These are phyloP conservation scores for Xylaria sp. DNA, from an alignment of 2,329 filamentous ascomycete species.

Conservation along the genomic window DNA sequence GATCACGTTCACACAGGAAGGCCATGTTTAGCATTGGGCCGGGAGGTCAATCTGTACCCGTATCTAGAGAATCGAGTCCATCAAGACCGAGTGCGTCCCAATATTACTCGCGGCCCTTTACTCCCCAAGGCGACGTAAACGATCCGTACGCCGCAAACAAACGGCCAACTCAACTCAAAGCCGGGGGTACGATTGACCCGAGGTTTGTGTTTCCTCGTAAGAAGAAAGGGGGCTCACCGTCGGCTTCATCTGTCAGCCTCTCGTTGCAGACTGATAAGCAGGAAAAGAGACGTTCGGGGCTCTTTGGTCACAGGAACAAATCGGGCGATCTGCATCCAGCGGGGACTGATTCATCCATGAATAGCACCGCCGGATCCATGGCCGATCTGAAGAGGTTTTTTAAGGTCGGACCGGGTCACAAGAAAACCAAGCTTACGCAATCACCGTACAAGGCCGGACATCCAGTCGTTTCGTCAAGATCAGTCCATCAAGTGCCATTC, in stretches of 20 bases:
- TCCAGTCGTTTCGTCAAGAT: constrained; percentile 50
- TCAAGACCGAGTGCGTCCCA: constrained; percentile 64
- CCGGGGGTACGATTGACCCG: constrained; percentile 68
- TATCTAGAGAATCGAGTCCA: constrained; percentile 65
- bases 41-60: constrained; percentile 54
- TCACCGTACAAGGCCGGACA: constrained; percentile 56
- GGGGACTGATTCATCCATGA: constrained; percentile 52
- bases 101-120: constrained; percentile 73
- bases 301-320: constrained; percentile 44
- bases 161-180: constrained; percentile 69
- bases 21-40: constrained; percentile 57
- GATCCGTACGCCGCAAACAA: constrained; percentile 87
- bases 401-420: constrained; percentile 71
- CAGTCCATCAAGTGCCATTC: constrained; percentile 75
- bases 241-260: constrained; percentile 54
- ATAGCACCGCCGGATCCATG: constrained; percentile 77
- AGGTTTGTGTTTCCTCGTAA: constrained; percentile 82
- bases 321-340: constrained; percentile 49
- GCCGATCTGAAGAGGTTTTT: constrained; percentile 96
- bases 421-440: constrained; percentile 68
- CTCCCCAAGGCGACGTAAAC: constrained; percentile 76
- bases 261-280: constrained; percentile 45
- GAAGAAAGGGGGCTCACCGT: constrained; percentile 65
- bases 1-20: constrained; percentile 48
- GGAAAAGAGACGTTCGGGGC: constrained; percentile 56